These are phyloP conservation scores for Pyrus bretschneideri DNA, from an alignment of 306 rosid species.

Conservation along the genomic window DNA sequence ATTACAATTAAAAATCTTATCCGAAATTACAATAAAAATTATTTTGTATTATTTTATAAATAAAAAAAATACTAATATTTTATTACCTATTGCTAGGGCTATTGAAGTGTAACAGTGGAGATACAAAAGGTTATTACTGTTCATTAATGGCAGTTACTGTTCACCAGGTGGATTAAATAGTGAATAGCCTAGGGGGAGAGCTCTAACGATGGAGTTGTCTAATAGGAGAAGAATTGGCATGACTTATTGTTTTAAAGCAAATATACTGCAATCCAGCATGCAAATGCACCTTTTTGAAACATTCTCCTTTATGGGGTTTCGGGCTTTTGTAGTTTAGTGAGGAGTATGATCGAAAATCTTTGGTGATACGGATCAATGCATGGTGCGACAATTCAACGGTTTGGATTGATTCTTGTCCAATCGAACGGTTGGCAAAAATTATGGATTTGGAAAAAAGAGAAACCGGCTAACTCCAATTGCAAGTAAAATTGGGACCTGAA, in stretches of 20 bases:
- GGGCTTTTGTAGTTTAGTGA: slow-evolving; percentile 38
- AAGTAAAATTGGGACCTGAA: background rate
- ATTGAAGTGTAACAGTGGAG: no score
- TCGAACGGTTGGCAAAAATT: no score
- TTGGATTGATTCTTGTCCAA: background rate
- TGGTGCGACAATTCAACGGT: background rate
- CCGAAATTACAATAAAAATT: no score
- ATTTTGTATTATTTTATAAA: no score
- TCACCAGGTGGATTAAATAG: no score
- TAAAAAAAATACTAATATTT: no score
- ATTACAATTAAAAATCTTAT: no score
- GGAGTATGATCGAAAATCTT: background rate
- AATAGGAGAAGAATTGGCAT: slow-evolving; percentile 8
- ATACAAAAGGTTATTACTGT: no score
- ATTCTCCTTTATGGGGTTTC: slow-evolving; percentile 46
- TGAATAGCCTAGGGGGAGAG: no score
- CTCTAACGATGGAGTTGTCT: no score
- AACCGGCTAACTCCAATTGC: background rate
- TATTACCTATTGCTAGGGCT: no score
- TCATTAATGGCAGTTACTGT: no score
- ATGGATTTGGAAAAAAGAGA: background rate
- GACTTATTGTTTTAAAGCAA: slow-evolving; percentile 47
- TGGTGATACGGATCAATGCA: background rate
- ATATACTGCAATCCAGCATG: slow-evolving; percentile 50
- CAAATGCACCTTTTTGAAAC: slow-evolving; percentile 27